Evolutionary conservation across 2,329 filamentous ascomycete species (phyloP).

Genomic region (Hyphodiscus sp.): DNA sequence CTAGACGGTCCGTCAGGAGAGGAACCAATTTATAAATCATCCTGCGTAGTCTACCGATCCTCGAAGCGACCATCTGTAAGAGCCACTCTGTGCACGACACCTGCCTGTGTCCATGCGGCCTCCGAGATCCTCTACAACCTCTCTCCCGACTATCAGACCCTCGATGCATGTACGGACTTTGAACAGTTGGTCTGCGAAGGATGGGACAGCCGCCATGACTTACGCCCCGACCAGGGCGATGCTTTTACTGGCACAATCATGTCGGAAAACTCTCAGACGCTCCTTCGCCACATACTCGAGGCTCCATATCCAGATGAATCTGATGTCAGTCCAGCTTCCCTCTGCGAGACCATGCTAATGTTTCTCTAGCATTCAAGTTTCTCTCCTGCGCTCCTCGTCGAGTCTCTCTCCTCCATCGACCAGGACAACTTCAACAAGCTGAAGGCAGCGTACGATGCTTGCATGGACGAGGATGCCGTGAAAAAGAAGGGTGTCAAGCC

Average conservation of each 20-base stretch:
- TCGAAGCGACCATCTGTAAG: slow-evolving; percentile 9
- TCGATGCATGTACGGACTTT: slow-evolving; percentile 66
- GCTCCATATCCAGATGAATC: slow-evolving; percentile 43
- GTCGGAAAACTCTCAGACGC: slow-evolving; percentile 50
- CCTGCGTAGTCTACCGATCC: slow-evolving; percentile 8
- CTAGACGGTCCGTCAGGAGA: too few species aligned
- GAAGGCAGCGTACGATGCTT: slow-evolving; percentile 57
- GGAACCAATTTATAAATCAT: too few species aligned
- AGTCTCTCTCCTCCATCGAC: slow-evolving; percentile 39
- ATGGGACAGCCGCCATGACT: slow-evolving; percentile 57
- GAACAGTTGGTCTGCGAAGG: slow-evolving; percentile 62
- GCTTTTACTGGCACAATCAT: slow-evolving; percentile 56
- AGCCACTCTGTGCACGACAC: slow-evolving; percentile 43
- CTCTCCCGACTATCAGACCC: slow-evolving; percentile 51
- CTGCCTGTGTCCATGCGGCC: slow-evolving; percentile 57
- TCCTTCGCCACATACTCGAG: slow-evolving; percentile 58
- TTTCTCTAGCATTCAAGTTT: slow-evolving; percentile 41
- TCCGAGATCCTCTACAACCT: slow-evolving; percentile 57
- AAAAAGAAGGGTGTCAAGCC: slow-evolving; percentile 49
- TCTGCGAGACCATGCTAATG: slow-evolving; percentile 9
- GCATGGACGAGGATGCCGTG: slow-evolving; percentile 55
- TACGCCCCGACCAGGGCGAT: slow-evolving; percentile 56
- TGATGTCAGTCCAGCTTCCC: slow-evolving; percentile 25
- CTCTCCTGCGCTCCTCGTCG: slow-evolving; percentile 36
- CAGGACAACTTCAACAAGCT: slow-evolving; percentile 61